Conservation (phyloP, 495 filamentous ascomycete genomes). For the Neurospora sp. region DNA sequence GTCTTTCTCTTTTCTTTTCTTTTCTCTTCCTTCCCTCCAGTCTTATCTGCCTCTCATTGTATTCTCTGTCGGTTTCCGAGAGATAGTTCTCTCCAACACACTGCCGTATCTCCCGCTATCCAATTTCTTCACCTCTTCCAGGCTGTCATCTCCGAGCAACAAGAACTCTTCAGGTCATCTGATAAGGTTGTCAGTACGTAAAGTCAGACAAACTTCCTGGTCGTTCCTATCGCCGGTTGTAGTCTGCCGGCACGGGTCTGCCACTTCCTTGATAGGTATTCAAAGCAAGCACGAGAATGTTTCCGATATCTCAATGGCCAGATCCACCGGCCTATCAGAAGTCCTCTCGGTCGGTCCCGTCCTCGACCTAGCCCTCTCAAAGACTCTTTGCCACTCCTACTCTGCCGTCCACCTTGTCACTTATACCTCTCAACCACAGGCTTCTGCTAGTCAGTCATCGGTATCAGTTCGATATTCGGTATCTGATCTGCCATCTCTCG, state of each 20-base stretch:
- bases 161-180: background rate
- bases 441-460: background rate
- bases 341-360: background rate
- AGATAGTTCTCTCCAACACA: background rate
- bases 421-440: background rate
- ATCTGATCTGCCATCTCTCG: background rate
- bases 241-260: background rate
- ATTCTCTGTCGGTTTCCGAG: background rate
- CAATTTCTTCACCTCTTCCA: background rate
- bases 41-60: background rate
- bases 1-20: too few species aligned
- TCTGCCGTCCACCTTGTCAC: background rate
- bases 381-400: background rate
- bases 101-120: background rate
- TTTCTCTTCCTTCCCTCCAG: background rate
- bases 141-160: background rate
- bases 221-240: background rate
- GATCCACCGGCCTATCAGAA: background rate
- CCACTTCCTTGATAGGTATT: background rate
- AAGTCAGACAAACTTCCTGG: background rate
- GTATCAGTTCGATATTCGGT: background rate
- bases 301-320: background rate
- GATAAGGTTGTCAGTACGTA: background rate
- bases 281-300: background rate
- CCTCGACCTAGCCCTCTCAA: background rate